Evolutionary conservation across 768 basidiomycete species (phyloP).

Genomic region (Tylopilus plumbeoviolaceoides): DNA sequence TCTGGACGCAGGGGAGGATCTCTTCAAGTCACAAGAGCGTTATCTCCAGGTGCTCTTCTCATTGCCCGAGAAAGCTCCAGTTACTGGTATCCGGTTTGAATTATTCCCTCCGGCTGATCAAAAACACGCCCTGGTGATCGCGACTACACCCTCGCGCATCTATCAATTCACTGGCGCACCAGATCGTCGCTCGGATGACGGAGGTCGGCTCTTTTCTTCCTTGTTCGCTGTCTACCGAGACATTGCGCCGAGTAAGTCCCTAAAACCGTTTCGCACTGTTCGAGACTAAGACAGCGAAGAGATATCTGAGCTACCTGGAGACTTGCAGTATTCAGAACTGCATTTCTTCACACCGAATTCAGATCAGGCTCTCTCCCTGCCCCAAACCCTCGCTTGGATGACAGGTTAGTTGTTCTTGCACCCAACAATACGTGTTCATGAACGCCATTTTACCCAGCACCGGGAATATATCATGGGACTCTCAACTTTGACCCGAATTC

Average conservation of each 20-base stretch:
- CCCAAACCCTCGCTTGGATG: constrained; percentile 84
- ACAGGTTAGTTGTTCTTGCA: constrained; percentile 52
- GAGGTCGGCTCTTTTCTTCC: constrained; percentile 66
- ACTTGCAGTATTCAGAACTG: constrained; percentile 69
- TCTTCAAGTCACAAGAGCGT: constrained; percentile 86
- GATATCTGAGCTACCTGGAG: constrained; percentile 87
- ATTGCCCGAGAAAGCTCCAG: constrained; percentile 73
- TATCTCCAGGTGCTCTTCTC: constrained; percentile 71
- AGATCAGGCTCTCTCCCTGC: constrained; percentile 63
- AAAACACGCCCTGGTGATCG: constrained; percentile 65
- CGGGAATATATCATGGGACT: constrained; percentile 84
- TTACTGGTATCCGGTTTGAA: constrained; percentile 84
- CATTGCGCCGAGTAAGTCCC: constrained; percentile 67
- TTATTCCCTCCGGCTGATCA: constrained; percentile 63
- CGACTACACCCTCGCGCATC: constrained; percentile 82
- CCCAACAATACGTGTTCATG: neutral
- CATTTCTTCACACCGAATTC: constrained; percentile 74
- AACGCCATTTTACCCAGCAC: constrained; percentile 42
- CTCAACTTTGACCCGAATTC: constrained; percentile 65
- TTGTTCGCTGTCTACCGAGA: constrained; percentile 76
- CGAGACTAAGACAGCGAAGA: constrained; percentile 45
- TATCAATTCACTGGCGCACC: constrained; percentile 82
- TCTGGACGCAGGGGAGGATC: constrained; percentile 86
- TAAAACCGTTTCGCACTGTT: neutral
- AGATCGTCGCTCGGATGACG: constrained; percentile 69